These are phyloP conservation scores for Geranomyces variabilis DNA, from an alignment of 192 early-diverging fungal species.

Conservation along the genomic window DNA sequence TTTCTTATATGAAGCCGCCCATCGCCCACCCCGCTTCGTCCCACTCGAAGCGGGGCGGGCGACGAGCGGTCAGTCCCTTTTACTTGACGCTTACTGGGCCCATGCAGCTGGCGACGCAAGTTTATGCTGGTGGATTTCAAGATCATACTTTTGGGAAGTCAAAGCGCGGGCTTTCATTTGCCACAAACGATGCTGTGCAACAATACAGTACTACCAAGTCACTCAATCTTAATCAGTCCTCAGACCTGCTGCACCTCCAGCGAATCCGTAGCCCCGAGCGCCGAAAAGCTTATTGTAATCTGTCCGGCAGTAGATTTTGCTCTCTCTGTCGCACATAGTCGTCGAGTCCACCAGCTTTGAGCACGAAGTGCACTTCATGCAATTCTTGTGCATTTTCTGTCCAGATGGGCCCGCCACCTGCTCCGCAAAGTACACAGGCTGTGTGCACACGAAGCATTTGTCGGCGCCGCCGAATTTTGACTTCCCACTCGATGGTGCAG, in stretches of 20 bases:
- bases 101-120: no score
- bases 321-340: constrained; percentile 47
- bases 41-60: no score
- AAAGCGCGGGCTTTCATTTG: no score
- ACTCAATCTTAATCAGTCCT: neutral
- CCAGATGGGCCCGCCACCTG: constrained; percentile 49
- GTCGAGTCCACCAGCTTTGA: constrained; percentile 44
- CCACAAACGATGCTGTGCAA: no score
- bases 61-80: no score
- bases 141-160: no score
- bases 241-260: constrained; percentile 14
- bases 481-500: constrained; percentile 18
- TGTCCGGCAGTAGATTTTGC: constrained; percentile 45
- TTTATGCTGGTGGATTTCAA: no score
- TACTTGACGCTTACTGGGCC: no score
- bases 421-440: constrained; percentile 56
- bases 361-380: constrained; percentile 47
- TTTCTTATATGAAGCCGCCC: no score
- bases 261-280: constrained; percentile 41
- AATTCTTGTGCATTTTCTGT: constrained; percentile 54
- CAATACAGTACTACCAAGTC: no score
- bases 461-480: constrained; percentile 38
- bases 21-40: no score
- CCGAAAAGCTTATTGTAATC: constrained; percentile 56
- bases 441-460: constrained; percentile 46